Base-by-base conservation (phyloP, 2,329 filamentous ascomycete species). In the Chaetomium strumarium region DNA sequence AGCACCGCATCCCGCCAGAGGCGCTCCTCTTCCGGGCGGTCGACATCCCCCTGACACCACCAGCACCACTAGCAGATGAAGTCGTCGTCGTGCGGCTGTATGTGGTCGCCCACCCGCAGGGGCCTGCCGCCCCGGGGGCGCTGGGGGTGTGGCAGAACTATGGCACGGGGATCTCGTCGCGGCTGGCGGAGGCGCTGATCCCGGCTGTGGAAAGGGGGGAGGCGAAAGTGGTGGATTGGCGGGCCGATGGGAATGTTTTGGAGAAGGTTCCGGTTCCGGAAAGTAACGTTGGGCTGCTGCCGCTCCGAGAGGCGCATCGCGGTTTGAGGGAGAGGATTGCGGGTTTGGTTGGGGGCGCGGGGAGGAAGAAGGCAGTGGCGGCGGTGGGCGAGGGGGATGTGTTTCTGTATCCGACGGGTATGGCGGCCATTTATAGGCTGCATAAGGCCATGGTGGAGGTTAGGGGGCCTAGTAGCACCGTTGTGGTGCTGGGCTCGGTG, bases 351-450 rank as follows among this genome's bases (percentile, higher is more conserved):
- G 69, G 70, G 49, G 69, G 73, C 6, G 58, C 58, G 6, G 58
- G 30, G 5, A 30, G 10, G 11, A 5, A 17, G 31, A 31, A n/a
- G 11, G 29, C 8, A 3, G 14, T 13, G n/a, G 62, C n/a, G n/a
- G n/a, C n/a, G n/a, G n/a, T 67, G 1, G 49, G n/a, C 0, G 51
- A 58, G 4, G 66, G 67, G 3, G 77, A 82, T 55, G 71, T 83
- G 1, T 79, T 71, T 46, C 66, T 83, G 17, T 81, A 76, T 59
- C 71, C 73, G 5, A 75, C 75, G 0, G 79, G 79, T 24, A 82
- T 82, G 78, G 72, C 72, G 0, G 70, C 73, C 24, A 72, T 83
- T 11, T 76, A 72, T 50, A 64, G 70, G 20, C 55, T 70, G 1
- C 73, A 74, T 34, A 66, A 67, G 38, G 64, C 68, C 2, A 59